Percentiles rank a stretch among this genome's conserved stretches.
Evolutionary conservation across 1,139 yeast species (phyloP).

Genomic region (Kurtzmaniella quercitrusa): DNA sequence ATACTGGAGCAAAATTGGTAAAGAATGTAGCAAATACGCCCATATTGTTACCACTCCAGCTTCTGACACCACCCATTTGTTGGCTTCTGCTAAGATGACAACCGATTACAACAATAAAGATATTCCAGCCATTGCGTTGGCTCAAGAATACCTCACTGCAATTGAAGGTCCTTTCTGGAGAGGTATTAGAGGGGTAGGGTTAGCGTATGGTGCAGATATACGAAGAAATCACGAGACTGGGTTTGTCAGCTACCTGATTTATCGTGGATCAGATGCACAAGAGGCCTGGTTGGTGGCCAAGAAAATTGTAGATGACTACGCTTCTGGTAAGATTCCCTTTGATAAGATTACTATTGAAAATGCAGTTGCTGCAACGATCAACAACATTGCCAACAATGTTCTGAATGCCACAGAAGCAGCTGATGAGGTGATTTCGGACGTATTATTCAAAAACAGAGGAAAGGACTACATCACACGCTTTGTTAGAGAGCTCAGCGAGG

Average conservation of each 20-base stretch:
- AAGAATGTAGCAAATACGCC: slow-evolving; percentile 50
- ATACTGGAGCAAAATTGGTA: slow-evolving; percentile 57
- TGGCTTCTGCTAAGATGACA: slow-evolving; percentile 59
- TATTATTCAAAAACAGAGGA: slow-evolving; percentile 65
- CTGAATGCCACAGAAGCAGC: slow-evolving; percentile 63
- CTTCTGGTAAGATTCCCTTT: slow-evolving; percentile 47
- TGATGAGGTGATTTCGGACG: slow-evolving; percentile 58
- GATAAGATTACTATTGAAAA: slow-evolving; percentile 63
- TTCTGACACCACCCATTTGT: slow-evolving; percentile 78
- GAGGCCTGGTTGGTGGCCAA: slow-evolving; percentile 69
- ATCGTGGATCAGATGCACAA: slow-evolving; percentile 80
- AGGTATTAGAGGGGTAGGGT: slow-evolving; percentile 91
- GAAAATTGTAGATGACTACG: slow-evolving; percentile 59
- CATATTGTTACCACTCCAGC: slow-evolving; percentile 74
- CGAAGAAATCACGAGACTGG: slow-evolving; percentile 63
- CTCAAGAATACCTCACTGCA: slow-evolving; percentile 73
- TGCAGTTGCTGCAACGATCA: slow-evolving; percentile 71
- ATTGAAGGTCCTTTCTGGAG: slow-evolving; percentile 98
- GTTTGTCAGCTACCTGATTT: slow-evolving; percentile 58
- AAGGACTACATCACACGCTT: slow-evolving; percentile 52
- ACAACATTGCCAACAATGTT: slow-evolving; percentile 63
- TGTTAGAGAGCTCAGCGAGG: slow-evolving; percentile 44
- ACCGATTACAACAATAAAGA: slow-evolving; percentile 64
- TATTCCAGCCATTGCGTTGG: slow-evolving; percentile 65
- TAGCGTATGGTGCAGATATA: slow-evolving; percentile 84